Base-by-base conservation (phyloP, 306 rosid genomes). In the Cicer cuneatum region DNA sequence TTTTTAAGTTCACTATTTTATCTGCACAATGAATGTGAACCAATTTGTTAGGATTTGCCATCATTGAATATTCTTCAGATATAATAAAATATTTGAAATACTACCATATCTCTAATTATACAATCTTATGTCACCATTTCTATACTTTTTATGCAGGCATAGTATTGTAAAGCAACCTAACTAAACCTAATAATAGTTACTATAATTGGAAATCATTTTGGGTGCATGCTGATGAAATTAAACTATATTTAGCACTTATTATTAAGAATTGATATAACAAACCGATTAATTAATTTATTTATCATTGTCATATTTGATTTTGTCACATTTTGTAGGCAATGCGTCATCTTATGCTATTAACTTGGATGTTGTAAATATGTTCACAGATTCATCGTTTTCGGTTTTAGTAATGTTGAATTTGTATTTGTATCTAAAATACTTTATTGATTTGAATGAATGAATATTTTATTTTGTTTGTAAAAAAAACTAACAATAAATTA, bases 151-250 rank as follows among this genome's bases (percentile, higher is more conserved):
- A 1, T 21, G 53, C 39, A 15, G 12, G 59, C 61, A 14, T 9
- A 53, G 8, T 19, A 4, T 37, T 48, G 38, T 45, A 69, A 67
- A 60, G n/a, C 33, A 66, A 73, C 73, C 57, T 19, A 46, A 11
- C 66, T 21, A 69, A 12, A 64, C 73, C 69, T 53, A 66, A 72
- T 38, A 79, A 56, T 12, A 64, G n/a, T 18, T 43, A 48, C 64
- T 68, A 71, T 35, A 16, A 16, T 35, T 59, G 38, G 54, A 61
- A 69, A 61, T 74, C 15, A 74, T 39, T 39, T 16, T 68, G 18
- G 59, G 73, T 29, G 66, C 59, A 72, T 58, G 79, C 16, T 72
- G 68, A 64, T 35, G 21, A 53, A 64, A 41, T 58, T 7, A 2
- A 2, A 66, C 10, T 64, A 56, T 21, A 66, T 65, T 64, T 71